Evolutionary conservation across 225 moss, liverwort and hornwort genomes (phyloP).

Genomic region (Asterella californica): DNA sequence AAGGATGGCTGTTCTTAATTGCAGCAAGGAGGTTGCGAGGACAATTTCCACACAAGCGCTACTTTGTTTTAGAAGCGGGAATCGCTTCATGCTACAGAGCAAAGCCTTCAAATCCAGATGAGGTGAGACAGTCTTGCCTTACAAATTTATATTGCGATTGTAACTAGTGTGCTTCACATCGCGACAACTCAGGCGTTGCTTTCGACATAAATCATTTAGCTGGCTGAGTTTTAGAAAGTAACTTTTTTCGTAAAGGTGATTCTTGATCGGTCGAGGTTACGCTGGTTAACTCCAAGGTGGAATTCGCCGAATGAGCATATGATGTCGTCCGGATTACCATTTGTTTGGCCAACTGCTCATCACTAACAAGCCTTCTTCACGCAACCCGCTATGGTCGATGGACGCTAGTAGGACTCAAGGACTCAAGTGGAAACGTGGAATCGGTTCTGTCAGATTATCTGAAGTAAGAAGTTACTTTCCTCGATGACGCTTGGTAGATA

Average conservation of each 20-base stretch:
- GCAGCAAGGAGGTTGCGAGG: conserved; percentile 46
- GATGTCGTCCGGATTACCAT: background rate
- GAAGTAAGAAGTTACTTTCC: background rate
- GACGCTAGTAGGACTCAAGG: too few species aligned
- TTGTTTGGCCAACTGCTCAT: background rate
- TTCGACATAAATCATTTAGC: background rate
- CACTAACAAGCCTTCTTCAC: background rate
- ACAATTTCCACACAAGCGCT: conserved; percentile 44
- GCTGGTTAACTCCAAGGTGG: background rate
- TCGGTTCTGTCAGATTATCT: background rate
- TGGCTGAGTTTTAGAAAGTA: background rate
- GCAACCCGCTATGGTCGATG: background rate
- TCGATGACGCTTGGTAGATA: background rate
- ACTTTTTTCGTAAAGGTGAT: background rate
- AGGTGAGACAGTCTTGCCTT: conserved; percentile 24
- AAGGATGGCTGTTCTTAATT: conserved; percentile 47
- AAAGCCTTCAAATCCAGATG: conserved; percentile 31
- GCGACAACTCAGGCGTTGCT: background rate
- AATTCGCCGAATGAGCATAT: background rate
- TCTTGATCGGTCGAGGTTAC: background rate
- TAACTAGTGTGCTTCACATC: background rate
- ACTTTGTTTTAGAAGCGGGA: conserved; percentile 43
- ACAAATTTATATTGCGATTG: background rate
- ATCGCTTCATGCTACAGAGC: conserved; percentile 43
- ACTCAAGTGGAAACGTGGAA: background rate